A percentile compares a stretch with the other conserved stretches of the same genome.
Conservation (phyloP, 139 green algal genomes). For the Nannochloris sp. region DNA sequence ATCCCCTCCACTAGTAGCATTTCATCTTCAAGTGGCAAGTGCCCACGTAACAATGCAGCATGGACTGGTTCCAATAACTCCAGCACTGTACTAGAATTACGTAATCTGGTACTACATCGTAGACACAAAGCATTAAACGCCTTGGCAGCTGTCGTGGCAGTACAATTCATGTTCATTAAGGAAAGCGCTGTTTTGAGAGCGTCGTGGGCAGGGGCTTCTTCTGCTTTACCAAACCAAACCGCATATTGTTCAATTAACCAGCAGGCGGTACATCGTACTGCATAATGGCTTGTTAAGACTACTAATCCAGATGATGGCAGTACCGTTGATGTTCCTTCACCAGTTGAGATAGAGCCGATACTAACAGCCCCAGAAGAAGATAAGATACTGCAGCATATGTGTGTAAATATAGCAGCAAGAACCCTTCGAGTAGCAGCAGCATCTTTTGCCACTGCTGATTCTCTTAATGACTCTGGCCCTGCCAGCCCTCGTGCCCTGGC, state of each 20-base stretch:
- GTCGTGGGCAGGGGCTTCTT: conserved; percentile 6
- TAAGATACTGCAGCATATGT: conserved; percentile 25
- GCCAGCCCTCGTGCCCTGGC: not conserved
- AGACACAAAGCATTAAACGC: conserved; percentile 51
- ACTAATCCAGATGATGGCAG: conserved; percentile 15
- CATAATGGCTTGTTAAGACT: too few relatives aligned
- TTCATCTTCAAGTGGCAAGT: conserved; percentile 26
- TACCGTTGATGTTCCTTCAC: conserved; percentile 1
- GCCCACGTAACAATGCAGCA: conserved; percentile 19
- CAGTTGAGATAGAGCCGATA: too few relatives aligned
- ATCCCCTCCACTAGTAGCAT: conserved; percentile 52
- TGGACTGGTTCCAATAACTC: conserved; percentile 15
- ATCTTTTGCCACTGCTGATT: not conserved
- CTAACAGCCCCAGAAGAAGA: too few relatives aligned
- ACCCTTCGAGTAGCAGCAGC: conserved; percentile 7
- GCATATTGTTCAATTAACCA: conserved; percentile 42
- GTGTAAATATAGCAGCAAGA: conserved; percentile 27
- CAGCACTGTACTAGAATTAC: not conserved
- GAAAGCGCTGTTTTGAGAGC: not conserved
- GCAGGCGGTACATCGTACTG: conserved; percentile 9
- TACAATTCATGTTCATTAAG: not conserved
- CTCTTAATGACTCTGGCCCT: not conserved
- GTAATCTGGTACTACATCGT: conserved; percentile 25
- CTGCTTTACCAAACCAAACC: conserved; percentile 42
- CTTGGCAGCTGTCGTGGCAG: conserved; percentile 18